phyloP scores from a whole-genome alignment of 352 stramenopile species.

The Phytopythium mirpurense region DNA sequence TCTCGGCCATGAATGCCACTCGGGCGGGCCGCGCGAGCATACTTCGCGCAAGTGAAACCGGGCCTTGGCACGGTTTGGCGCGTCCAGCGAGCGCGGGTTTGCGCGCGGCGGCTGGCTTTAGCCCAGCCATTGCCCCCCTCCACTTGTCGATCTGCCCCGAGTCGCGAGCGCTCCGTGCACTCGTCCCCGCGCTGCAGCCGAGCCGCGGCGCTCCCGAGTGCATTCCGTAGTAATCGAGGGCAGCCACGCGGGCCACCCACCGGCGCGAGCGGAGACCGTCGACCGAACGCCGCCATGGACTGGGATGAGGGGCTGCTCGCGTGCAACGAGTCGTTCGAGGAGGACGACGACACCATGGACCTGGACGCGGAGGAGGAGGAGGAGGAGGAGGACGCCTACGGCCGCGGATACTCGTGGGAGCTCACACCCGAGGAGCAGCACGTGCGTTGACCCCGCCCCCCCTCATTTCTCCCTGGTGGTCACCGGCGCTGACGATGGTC shows the following conservation, averaged over 20 bases:
- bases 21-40: background rate
- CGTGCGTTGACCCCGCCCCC: too few species aligned
- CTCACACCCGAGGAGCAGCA: conserved; percentile 39
- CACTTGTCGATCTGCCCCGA: too few species aligned
- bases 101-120: conserved; percentile 1
- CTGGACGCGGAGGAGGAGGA: conserved; percentile 19
- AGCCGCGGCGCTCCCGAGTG: too few species aligned
- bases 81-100: background rate
- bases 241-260: too few species aligned
- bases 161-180: too few species aligned
- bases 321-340: conserved; percentile 81
- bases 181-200: too few species aligned
- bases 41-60: background rate
- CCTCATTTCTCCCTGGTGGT: too few species aligned
- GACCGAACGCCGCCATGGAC: conserved; percentile 24
- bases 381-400: conserved; percentile 10
- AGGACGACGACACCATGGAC: conserved; percentile 29
- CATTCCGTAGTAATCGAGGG: too few species aligned
- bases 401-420: conserved; percentile 16
- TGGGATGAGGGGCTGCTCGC: conserved; percentile 59
- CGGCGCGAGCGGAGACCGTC: too few species aligned
- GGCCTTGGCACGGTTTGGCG: background rate
- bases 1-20: background rate
- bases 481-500: too few species aligned
- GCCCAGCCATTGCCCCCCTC: too few species aligned